Conservation (phyloP, 2,329 filamentous ascomycete genomes). For the Phyllosticta capitalensis region DNA sequence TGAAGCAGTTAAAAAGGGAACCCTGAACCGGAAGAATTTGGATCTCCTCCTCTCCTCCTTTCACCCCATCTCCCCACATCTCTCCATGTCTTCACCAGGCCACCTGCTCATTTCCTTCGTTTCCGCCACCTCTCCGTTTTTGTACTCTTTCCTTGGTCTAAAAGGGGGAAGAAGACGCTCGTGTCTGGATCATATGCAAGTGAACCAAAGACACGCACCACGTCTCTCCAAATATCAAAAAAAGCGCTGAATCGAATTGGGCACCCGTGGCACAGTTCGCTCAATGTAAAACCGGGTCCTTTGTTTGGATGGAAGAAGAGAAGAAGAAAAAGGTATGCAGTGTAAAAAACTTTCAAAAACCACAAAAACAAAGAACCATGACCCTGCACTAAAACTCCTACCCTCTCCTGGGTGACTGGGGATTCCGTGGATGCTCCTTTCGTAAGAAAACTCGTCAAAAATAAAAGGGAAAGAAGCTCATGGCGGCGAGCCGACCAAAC, state of each 20-base stretch:
- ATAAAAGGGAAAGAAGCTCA: not conserved
- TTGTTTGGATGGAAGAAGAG: not conserved
- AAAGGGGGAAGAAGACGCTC: not conserved
- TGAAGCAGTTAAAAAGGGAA: too few relatives aligned
- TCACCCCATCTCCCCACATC: too few relatives aligned
- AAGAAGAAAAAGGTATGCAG: not conserved
- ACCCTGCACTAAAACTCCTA: not conserved
- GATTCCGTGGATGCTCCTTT: constrained; percentile 5
- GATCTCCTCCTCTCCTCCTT: too few relatives aligned
- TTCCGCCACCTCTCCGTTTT: too few relatives aligned
- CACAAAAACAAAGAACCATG: not conserved
- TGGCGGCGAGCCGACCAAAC: too few relatives aligned
- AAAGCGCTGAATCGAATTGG: not conserved
- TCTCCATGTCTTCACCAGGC: too few relatives aligned
- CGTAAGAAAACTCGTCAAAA: not conserved
- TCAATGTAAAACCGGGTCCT: not conserved
- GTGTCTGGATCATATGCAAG: not conserved
- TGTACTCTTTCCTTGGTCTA: too few relatives aligned
- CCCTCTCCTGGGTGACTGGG: not conserved
- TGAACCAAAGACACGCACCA: not conserved
- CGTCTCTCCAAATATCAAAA: not conserved
- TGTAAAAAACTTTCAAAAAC: not conserved
- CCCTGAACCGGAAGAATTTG: too few relatives aligned
- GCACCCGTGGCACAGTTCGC: not conserved
- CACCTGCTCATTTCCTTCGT: too few relatives aligned